Conservation (phyloP, 768 basidiomycete species). For the Leccinum truebloodii region DNA sequence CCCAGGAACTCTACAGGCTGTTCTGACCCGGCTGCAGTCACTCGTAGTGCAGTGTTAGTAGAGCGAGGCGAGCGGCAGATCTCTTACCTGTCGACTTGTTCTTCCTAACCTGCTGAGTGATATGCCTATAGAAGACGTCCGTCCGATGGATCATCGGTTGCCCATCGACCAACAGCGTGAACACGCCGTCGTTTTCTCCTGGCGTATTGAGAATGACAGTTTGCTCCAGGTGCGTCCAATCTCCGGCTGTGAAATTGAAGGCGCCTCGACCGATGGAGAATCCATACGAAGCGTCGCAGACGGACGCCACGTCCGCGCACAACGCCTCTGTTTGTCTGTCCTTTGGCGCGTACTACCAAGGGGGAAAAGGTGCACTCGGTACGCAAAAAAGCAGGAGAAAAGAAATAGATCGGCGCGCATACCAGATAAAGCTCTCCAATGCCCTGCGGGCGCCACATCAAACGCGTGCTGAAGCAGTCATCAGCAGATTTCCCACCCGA, state of each 20-base stretch:
- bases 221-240: constrained; percentile 74
- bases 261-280: constrained; percentile 74
- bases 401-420: constrained; percentile 23
- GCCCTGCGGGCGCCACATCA: constrained; percentile 80
- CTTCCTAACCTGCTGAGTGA: constrained; percentile 12
- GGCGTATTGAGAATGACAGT: constrained; percentile 74
- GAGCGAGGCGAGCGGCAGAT: constrained; percentile 6
- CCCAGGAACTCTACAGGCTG: constrained; percentile 44
- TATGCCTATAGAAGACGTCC: constrained; percentile 65
- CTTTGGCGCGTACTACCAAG: constrained; percentile 69
- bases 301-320: constrained; percentile 58
- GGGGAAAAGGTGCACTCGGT: background rate
- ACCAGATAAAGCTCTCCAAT: constrained; percentile 78
- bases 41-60: background rate
- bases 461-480: constrained; percentile 78
- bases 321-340: constrained; percentile 61
- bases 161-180: constrained; percentile 67
- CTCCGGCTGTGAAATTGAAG: constrained; percentile 59
- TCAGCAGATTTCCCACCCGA: constrained; percentile 74
- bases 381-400: background rate
- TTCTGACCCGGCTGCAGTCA: background rate
- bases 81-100: background rate
- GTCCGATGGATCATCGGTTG: constrained; percentile 47
- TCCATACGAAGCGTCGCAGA: constrained; percentile 68
- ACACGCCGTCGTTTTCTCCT: constrained; percentile 64